Conservation (phyloP, 768 basidiomycete species). For the Suillus subaureus region DNA sequence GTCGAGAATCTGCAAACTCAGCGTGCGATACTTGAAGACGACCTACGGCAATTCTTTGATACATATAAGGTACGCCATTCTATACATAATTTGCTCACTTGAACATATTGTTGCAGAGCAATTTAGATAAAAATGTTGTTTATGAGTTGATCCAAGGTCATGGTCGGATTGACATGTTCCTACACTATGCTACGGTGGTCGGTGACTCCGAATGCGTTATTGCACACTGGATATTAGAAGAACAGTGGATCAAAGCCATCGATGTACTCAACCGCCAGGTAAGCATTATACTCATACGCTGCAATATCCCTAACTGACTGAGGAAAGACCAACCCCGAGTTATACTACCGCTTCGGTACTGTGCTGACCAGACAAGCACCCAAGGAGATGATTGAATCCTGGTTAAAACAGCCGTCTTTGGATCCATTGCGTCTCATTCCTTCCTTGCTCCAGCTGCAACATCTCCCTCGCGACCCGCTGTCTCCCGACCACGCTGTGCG, state of each 20-base stretch:
- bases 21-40: conserved; percentile 84
- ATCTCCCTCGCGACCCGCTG: conserved; percentile 68
- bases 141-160: conserved; percentile 95
- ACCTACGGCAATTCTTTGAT: conserved; percentile 88
- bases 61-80: conserved; percentile 78
- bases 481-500: conserved; percentile 86
- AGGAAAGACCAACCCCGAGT: conserved; percentile 72
- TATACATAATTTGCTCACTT: conserved; percentile 1
- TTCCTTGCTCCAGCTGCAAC: conserved; percentile 81
- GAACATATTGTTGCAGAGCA: conserved; percentile 51
- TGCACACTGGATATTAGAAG: conserved; percentile 90
- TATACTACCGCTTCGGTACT: conserved; percentile 92
- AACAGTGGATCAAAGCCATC: conserved; percentile 90
- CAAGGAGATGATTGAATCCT: conserved; percentile 89
- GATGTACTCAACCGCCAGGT: conserved; percentile 91
- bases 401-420: conserved; percentile 80
- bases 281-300: conserved; percentile 18
- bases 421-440: conserved; percentile 88
- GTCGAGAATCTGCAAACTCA: conserved; percentile 85
- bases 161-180: conserved; percentile 89
- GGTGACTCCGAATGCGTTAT: conserved; percentile 85
- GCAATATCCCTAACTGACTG: conserved; percentile 10
- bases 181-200: conserved; percentile 83
- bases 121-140: conserved; percentile 81
- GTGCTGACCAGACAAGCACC: conserved; percentile 85